phyloP scores from a whole-genome alignment of 176 grass and related monocot species.

The Secale cereale region DNA sequence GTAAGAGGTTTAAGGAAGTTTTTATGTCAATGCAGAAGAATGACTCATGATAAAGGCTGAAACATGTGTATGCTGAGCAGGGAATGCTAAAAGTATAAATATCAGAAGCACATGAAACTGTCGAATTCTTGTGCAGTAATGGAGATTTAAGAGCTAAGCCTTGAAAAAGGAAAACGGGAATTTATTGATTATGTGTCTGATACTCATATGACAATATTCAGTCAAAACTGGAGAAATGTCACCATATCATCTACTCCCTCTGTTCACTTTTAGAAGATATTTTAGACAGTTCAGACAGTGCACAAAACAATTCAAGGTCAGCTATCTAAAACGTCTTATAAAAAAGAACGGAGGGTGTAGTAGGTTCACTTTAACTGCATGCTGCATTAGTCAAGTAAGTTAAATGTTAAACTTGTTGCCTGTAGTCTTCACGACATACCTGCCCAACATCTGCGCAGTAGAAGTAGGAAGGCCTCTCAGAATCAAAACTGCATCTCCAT shows the following conservation, averaged over 20 bases:
- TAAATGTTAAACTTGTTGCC: neutral
- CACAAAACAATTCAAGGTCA: too few species aligned
- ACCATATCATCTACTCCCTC: too few species aligned
- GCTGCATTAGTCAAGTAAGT: neutral
- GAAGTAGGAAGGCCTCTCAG: slow-evolving; percentile 56
- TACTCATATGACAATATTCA: neutral
- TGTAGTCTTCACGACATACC: neutral
- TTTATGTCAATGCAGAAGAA: neutral
- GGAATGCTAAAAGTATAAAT: neutral
- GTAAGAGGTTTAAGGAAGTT: neutral
- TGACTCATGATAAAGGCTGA: neutral
- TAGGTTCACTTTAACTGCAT: neutral
- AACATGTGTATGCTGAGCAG: neutral
- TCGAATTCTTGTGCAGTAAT: neutral
- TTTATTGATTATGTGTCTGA: neutral
- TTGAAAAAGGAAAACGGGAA: neutral
- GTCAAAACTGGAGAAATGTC: neutral
- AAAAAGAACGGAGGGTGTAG: too few species aligned
- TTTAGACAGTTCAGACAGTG: too few species aligned
- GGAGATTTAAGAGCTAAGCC: neutral
- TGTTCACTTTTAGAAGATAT: too few species aligned
- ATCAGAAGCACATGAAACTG: neutral
- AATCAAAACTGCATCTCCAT: slow-evolving; percentile 78
- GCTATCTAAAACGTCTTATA: too few species aligned
- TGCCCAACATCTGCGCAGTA: slow-evolving; percentile 65